These are phyloP conservation scores for Aureobasidium sp. DNA, from an alignment of 2,329 filamentous ascomycete species.

Conservation along the genomic window DNA sequence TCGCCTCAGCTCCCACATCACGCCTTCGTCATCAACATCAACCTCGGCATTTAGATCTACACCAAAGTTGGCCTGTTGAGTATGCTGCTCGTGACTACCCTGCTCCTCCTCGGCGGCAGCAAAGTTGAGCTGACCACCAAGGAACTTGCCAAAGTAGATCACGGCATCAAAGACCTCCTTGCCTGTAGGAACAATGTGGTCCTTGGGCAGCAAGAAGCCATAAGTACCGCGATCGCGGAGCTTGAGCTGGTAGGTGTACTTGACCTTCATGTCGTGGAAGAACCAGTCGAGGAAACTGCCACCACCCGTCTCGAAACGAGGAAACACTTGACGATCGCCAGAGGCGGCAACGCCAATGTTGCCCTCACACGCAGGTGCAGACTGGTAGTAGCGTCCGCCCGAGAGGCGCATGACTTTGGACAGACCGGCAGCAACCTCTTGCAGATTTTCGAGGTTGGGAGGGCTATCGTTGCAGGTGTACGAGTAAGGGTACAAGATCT, in stretches of 20 bases:
- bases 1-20: conserved; percentile 5
- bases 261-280: conserved; percentile 76
- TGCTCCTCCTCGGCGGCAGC: conserved; percentile 12
- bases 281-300: conserved; percentile 93
- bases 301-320: conserved; percentile 65
- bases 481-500: conserved; percentile 86
- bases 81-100: neutral
- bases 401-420: conserved; percentile 83
- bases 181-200: conserved; percentile 82
- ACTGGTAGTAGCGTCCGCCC: conserved; percentile 46
- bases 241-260: conserved; percentile 90
- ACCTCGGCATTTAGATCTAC: neutral
- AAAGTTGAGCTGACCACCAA: conserved; percentile 45
- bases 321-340: conserved; percentile 33
- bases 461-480: conserved; percentile 74
- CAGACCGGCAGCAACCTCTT: conserved; percentile 81
- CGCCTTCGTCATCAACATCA: neutral
- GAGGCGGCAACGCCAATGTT: conserved; percentile 46
- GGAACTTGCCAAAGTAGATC: conserved; percentile 74
- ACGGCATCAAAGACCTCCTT: conserved; percentile 80
- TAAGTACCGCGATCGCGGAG: conserved; percentile 89
- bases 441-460: conserved; percentile 81
- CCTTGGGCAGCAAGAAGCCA: conserved; percentile 80
- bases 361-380: conserved; percentile 81
- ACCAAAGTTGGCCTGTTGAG: neutral